Conservation (phyloP, 805 yeast species). For the Yamadazyma paraphyllophila region DNA sequence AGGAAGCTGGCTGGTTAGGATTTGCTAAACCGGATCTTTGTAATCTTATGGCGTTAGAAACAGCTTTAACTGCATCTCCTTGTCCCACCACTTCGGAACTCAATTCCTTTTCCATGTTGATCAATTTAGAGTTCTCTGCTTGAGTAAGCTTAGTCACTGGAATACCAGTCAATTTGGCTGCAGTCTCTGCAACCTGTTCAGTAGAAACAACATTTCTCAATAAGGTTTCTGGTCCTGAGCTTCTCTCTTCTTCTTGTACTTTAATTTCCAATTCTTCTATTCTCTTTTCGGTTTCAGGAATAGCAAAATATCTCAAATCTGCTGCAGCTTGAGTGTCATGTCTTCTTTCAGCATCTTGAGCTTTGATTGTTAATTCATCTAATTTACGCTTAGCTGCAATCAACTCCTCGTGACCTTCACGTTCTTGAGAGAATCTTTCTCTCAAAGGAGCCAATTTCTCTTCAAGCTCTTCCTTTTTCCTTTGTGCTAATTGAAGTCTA, state of each 20-base stretch:
- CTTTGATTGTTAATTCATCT: conserved; percentile 90
- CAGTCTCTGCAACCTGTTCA: conserved; percentile 94
- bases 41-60: conserved; percentile 89
- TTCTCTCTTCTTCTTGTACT: conserved; percentile 73
- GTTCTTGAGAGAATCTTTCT: conserved; percentile 82
- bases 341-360: conserved; percentile 95
- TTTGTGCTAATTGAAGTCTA: conserved; percentile 74
- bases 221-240: conserved; percentile 59
- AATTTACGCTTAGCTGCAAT: conserved; percentile 85
- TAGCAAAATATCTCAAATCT: conserved; percentile 94
- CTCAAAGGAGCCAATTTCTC: conserved; percentile 83
- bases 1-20: conserved; percentile 95
- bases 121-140: conserved; percentile 90
- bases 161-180: conserved; percentile 94
- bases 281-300: conserved; percentile 82
- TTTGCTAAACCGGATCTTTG: conserved; percentile 93
- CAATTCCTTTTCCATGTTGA: conserved; percentile 89
- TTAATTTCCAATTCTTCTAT: conserved; percentile 72
- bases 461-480: conserved; percentile 76
- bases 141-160: conserved; percentile 93
- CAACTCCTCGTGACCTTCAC: conserved; percentile 86
- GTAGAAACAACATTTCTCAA: conserved; percentile 88
- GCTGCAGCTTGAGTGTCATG: conserved; percentile 94
- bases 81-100: conserved; percentile 90
- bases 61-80: conserved; percentile 93